These are phyloP conservation scores for Yamadazyma insecticola DNA, from an alignment of 805 yeast genomes.

Conservation along the genomic window DNA sequence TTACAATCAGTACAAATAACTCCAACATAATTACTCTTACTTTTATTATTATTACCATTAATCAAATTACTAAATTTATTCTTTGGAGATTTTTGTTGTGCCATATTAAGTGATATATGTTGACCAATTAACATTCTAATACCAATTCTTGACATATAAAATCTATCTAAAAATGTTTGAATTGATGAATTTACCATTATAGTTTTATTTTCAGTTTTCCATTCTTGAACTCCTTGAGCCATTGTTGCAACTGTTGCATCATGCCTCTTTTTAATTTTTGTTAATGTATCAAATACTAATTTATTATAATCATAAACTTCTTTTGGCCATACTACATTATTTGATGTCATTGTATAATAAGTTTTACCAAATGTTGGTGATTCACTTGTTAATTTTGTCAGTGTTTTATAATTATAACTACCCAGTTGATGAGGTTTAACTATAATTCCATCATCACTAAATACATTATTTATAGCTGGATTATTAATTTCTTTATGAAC, in stretches of 20 bases:
- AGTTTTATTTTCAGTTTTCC: constrained; percentile 57
- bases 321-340: constrained; percentile 60
- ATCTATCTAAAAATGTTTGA: constrained; percentile 78
- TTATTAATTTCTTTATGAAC: constrained; percentile 25
- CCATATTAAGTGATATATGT: constrained; percentile 76
- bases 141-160: constrained; percentile 88
- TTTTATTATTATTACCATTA: constrained; percentile 22
- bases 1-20: constrained; percentile 83
- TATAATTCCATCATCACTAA: constrained; percentile 51
- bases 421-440: constrained; percentile 18
- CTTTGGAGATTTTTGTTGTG: constrained; percentile 45
- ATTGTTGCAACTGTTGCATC: constrained; percentile 92
- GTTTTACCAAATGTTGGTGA: constrained; percentile 41
- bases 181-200: constrained; percentile 62
- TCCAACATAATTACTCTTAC: constrained; percentile 68
- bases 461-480: constrained; percentile 37
- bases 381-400: constrained; percentile 11
- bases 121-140: constrained; percentile 94
- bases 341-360: constrained; percentile 52
- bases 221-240: constrained; percentile 88
- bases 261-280: constrained; percentile 74
- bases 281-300: constrained; percentile 58
- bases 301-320: constrained; percentile 72
- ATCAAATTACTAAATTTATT: constrained; percentile 31
- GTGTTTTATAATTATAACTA: constrained; percentile 8